Conservation (phyloP, 345 rosid species). For the Gossypium ekmanianum region DNA sequence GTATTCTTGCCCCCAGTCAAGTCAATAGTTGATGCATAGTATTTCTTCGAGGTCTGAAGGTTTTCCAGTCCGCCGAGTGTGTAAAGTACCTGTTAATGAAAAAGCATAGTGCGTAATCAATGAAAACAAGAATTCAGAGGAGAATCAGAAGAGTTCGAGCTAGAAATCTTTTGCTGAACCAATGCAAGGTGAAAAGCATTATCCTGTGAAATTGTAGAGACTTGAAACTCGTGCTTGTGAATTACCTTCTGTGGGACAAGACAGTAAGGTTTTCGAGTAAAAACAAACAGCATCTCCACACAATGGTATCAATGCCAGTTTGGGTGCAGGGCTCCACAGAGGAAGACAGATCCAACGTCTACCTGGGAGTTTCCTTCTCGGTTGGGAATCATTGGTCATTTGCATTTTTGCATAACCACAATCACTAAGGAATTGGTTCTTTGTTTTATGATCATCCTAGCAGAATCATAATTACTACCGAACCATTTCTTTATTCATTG, state of each 20-base stretch:
- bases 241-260: neutral
- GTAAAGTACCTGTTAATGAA: conserved; percentile 68
- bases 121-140: neutral
- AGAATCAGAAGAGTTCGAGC: neutral
- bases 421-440: neutral
- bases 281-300: neutral
- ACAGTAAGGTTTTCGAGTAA: neutral
- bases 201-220: neutral
- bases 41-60: conserved; percentile 79
- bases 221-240: neutral
- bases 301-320: neutral
- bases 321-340: no score
- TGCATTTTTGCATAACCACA: neutral
- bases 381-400: neutral
- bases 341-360: no score
- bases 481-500: no score
- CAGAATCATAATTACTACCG: no score
- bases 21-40: conserved; percentile 76
- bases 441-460: no score
- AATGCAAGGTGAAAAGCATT: conserved; percentile 9
- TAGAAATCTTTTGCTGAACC: neutral
- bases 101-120: neutral
- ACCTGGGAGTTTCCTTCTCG: no score
- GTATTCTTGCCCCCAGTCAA: conserved; percentile 90
- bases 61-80: conserved; percentile 90